Percentiles rank a stretch among this genome's conserved stretches.
Conservation (phyloP, 2,329 filamentous ascomycete species). For the Paraphaeosphaeria sporulosa region DNA sequence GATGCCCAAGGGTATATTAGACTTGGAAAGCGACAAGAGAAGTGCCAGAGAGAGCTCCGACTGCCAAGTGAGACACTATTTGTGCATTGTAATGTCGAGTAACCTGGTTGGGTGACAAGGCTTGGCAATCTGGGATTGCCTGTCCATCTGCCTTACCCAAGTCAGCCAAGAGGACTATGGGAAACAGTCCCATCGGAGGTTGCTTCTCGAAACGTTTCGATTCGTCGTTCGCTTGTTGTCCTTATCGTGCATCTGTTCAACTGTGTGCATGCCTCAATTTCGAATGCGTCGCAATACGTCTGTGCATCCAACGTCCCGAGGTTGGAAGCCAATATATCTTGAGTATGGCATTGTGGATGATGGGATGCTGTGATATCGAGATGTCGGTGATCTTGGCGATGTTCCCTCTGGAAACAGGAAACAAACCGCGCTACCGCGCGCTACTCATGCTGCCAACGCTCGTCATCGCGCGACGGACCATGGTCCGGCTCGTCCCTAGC, state of each 20-base stretch:
- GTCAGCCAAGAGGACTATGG: neutral
- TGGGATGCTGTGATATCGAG: neutral
- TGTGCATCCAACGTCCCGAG: too few relatives aligned
- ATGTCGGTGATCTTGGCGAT: neutral
- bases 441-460: neutral
- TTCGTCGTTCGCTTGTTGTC: neutral
- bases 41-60: neutral
- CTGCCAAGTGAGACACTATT: neutral
- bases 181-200: neutral
- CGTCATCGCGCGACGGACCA: conserved; percentile 1
- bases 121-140: neutral
- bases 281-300: neutral
- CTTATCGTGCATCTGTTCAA: neutral
- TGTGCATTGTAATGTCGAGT: neutral
- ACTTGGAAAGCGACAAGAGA: neutral
- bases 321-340: neutral
- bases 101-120: neutral
- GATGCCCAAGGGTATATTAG: too few relatives aligned
- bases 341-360: neutral
- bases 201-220: neutral
- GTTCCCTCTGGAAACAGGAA: neutral
- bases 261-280: neutral
- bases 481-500: neutral
- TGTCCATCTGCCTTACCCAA: neutral
- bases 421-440: neutral